phyloP scores from a whole-genome alignment of 2,329 filamentous ascomycete genomes.

The Rhinocladiella mackenziei region DNA sequence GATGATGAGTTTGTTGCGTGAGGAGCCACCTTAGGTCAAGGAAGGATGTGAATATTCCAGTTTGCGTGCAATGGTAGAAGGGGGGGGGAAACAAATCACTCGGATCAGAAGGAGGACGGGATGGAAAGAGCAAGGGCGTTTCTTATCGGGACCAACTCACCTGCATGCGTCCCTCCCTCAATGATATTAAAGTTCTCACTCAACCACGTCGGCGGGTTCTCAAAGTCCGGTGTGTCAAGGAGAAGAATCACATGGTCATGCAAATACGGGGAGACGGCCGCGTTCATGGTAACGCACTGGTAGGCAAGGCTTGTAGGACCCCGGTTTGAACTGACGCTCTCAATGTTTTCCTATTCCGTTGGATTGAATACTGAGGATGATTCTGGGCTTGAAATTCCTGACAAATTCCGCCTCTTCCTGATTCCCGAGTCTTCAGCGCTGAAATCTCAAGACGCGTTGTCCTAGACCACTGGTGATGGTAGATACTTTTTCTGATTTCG shows the following conservation, averaged over 20 bases:
- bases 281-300: constrained; percentile 5
- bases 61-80: background rate
- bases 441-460: no score
- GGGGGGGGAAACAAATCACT: background rate
- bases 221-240: constrained; percentile 25
- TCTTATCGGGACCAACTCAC: no score
- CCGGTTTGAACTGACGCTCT: background rate
- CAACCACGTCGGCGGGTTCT: constrained; percentile 28
- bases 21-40: constrained; percentile 23
- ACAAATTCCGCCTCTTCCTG: no score
- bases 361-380: no score
- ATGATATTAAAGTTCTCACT: constrained; percentile 29
- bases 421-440: no score
- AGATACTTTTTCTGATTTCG: no score
- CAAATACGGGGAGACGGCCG: constrained; percentile 10
- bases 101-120: no score
- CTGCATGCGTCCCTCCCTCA: constrained; percentile 29
- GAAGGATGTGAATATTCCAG: background rate
- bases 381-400: no score
- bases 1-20: constrained; percentile 31
- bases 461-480: no score
- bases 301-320: background rate
- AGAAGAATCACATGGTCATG: constrained; percentile 30
- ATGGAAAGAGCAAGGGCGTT: no score
- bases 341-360: no score